Conservation (phyloP, 768 basidiomycete genomes). For the Rossbeevera mucosa region DNA sequence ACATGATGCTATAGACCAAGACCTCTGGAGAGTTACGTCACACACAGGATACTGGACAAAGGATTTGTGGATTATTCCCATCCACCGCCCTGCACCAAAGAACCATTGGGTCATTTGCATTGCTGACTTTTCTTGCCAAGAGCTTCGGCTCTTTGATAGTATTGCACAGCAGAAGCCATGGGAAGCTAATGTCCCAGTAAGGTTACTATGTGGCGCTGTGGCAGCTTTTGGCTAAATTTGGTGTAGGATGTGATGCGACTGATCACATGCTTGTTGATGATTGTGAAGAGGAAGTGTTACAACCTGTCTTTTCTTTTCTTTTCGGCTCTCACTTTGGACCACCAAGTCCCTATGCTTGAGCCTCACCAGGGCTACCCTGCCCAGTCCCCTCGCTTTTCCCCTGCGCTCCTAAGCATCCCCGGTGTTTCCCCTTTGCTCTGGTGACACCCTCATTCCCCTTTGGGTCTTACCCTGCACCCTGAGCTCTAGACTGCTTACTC, state of each 20-base stretch:
- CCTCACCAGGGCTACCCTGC: no score
- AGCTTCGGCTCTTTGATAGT: slow-evolving; percentile 16
- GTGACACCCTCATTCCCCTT: no score
- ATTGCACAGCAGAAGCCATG: slow-evolving; percentile 2
- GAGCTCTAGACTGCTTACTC: no score
- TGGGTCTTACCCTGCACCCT: no score
- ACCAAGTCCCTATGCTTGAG: no score
- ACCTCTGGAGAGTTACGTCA: slow-evolving; percentile 19
- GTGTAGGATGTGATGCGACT: slow-evolving; percentile 3
- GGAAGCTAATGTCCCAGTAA: not conserved
- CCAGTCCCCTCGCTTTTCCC: no score
- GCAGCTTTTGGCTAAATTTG: not conserved
- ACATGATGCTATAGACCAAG: not conserved
- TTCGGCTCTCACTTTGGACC: no score
- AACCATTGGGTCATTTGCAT: slow-evolving; percentile 35
- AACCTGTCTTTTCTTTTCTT: no score
- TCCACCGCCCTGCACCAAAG: slow-evolving; percentile 24
- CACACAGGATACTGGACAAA: slow-evolving; percentile 28
- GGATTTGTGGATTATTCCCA: slow-evolving; percentile 35
- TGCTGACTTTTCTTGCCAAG: not conserved
- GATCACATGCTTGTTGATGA: not conserved
- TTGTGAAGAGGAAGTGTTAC: not conserved
- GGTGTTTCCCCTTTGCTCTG: no score
- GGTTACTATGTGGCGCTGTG: no score
- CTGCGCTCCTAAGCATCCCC: no score